A percentile compares a stretch with the other conserved stretches of the same genome.
phyloP scores from a whole-genome alignment of 345 rosid species.

The Carallia brachiata region DNA sequence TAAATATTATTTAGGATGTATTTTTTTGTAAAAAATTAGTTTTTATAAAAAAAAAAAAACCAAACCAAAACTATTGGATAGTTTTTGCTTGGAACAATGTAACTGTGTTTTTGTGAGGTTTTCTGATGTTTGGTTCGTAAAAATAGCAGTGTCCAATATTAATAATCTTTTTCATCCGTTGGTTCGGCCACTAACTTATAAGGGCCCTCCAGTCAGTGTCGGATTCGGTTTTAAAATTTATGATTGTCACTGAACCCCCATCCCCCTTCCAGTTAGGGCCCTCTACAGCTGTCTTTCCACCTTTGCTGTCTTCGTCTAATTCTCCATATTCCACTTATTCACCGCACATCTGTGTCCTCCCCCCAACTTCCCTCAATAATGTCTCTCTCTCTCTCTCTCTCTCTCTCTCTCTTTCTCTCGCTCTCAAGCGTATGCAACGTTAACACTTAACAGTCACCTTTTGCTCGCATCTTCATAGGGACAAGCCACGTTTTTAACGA shows the following conservation, averaged over 20 bases:
- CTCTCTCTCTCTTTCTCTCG: neutral
- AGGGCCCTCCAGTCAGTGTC: too few relatives aligned
- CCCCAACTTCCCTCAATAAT: slow-evolving; percentile 41
- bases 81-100: too few relatives aligned
- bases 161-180: too few relatives aligned
- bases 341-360: slow-evolving; percentile 7
- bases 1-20: too few relatives aligned
- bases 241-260: neutral
- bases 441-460: neutral
- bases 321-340: slow-evolving; percentile 31
- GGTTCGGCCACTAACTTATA: too few relatives aligned
- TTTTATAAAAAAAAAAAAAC: too few relatives aligned
- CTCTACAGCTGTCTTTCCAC: slow-evolving; percentile 41
- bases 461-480: neutral
- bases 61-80: too few relatives aligned
- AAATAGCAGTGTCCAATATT: too few relatives aligned
- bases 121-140: too few relatives aligned
- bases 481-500: neutral
- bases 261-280: slow-evolving; percentile 19
- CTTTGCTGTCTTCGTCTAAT: slow-evolving; percentile 31
- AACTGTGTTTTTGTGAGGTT: too few relatives aligned
- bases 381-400: neutral
- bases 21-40: too few relatives aligned
- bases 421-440: neutral
- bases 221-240: too few relatives aligned